Conservation (phyloP, 192 early-diverging fungal species). For the Ambispora gerdemannii region DNA sequence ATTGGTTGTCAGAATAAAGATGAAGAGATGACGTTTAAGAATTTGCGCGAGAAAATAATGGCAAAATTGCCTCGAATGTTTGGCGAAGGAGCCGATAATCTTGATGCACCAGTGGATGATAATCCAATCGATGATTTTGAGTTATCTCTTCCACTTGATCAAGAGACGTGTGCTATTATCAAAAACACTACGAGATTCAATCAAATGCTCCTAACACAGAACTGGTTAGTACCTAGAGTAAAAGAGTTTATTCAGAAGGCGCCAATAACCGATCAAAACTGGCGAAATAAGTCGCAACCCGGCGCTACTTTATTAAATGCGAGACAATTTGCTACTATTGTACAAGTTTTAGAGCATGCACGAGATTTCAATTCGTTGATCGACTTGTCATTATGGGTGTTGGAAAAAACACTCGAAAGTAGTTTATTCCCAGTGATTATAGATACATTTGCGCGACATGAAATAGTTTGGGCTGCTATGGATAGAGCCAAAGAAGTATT, state of each 20-base stretch:
- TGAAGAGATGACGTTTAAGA: constrained; percentile 34
- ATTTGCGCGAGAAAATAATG: constrained; percentile 35
- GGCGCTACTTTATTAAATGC: constrained; percentile 72
- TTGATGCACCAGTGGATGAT: constrained; percentile 42
- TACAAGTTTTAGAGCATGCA: constrained; percentile 46
- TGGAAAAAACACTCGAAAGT: constrained; percentile 52
- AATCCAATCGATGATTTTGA: constrained; percentile 36
- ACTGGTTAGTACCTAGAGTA: constrained; percentile 47
- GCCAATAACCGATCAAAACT: constrained; percentile 64
- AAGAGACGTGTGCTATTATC: constrained; percentile 39
- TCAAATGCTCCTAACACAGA: constrained; percentile 43
- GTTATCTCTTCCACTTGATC: constrained; percentile 33
- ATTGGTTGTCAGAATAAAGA: constrained; percentile 39
- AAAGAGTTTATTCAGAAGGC: constrained; percentile 47
- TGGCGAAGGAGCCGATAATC: constrained; percentile 36
- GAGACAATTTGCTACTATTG: constrained; percentile 56
- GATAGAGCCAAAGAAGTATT: constrained; percentile 22
- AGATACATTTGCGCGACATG: constrained; percentile 48
- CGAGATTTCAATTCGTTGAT: constrained; percentile 48
- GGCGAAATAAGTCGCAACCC: constrained; percentile 74
- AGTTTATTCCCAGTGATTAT: constrained; percentile 46
- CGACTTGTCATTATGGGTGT: constrained; percentile 50
- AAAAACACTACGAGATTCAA: constrained; percentile 46
- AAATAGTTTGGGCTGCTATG: constrained; percentile 51
- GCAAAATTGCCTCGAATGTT: constrained; percentile 40